A percentile compares a stretch with the other conserved stretches of the same genome.
Conservation (phyloP, 345 rosid species). For the Excoecaria cochinchinensis region DNA sequence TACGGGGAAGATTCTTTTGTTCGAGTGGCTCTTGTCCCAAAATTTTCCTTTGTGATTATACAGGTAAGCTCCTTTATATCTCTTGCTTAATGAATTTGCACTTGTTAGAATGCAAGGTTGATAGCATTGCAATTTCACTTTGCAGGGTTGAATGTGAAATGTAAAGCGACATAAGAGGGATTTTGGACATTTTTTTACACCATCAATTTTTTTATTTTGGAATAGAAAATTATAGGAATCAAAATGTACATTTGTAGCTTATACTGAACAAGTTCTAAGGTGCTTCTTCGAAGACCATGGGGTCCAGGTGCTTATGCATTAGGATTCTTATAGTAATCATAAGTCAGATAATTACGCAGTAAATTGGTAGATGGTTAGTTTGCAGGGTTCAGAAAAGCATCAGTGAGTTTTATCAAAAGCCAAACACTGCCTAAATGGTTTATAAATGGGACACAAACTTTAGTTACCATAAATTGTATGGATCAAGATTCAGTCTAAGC, state of each 20-base stretch:
- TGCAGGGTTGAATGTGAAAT: conserved; percentile 11
- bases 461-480: no score
- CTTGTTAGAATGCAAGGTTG: not conserved
- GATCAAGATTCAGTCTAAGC: no score
- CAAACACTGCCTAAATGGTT: no score
- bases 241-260: not conserved
- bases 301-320: not conserved
- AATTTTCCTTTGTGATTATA: not conserved
- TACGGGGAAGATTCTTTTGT: not conserved
- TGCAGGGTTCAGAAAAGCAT: no score
- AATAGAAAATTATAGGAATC: not conserved
- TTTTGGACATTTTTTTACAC: not conserved
- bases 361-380: no score
- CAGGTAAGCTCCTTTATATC: not conserved
- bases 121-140: not conserved
- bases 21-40: not conserved
- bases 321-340: not conserved
- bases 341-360: no score
- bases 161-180: not conserved
- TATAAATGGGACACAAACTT: no score
- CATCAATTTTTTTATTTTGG: not conserved
- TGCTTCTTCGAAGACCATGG: not conserved
- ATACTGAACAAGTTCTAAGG: not conserved
- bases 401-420: no score
- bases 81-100: not conserved